Base-by-base conservation (phyloP, 768 basidiomycete genomes). In the Kwoniella europaea region DNA sequence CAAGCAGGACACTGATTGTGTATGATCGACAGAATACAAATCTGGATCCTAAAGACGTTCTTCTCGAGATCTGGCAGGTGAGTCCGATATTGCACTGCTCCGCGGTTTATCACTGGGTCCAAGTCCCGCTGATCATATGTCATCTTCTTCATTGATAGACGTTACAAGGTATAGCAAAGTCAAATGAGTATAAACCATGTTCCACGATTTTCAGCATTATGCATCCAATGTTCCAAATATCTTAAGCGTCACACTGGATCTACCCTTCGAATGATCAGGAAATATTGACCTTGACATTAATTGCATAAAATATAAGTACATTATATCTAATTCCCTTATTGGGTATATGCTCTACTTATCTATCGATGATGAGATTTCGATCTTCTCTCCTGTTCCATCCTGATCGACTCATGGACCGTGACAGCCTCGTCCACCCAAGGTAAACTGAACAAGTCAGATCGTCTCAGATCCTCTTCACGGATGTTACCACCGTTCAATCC, bases 21-120 rank as follows among this genome's bases (percentile, higher is more conserved):
- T 9, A 3, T 55, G n/a, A 10, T 29, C 29, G n/a, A 61, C 78
- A 95, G 94, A 4, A 83, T 91, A 69, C 94, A 98, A 85, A 92
- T 96, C 13, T 96, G 94, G 82, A 86, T 95, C 56, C 88, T 98
- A 24, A 93, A 95, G 84, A 95, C 93, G 20, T 98, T 96, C 89
- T 98, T 98, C 85, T 94, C 92, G n/a, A 89, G 91, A 83, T 94
- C 93, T 9, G 93, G 92, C 44, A 88, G 92, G 83, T 87, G 90
- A 79, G 73, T 69, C 20, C 35, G 42, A 9, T 9, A 35, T 9
- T 50, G 2, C 46, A 50, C 18, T 10, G 12, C 55, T 56, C 24
- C 42, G 24, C 41, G n/a, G 29, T 9, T 10, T 10, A 13, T 53
- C 27, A 50, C 10, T 9, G 59, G 18, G 24, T 41, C 22, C 42